Base-by-base conservation (phyloP, 2,329 filamentous ascomycete species). In the Akanthomyces muscarius region DNA sequence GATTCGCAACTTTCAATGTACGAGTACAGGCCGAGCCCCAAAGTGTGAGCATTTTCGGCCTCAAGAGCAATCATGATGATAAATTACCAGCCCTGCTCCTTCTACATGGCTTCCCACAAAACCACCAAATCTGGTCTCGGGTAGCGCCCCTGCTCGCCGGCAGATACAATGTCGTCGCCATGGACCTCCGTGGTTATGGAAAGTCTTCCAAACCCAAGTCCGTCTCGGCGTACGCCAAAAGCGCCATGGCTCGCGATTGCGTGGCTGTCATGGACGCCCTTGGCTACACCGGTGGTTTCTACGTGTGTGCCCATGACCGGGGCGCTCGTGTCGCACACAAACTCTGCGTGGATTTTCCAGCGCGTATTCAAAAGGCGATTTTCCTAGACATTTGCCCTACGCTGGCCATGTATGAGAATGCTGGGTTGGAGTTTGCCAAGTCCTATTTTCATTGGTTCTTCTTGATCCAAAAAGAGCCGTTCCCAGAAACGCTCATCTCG, bases 371-470 rank as follows among this genome's bases (percentile, higher is more conserved):
- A 23, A 81, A 73, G 63, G 71, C 75, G 0, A 77, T 83, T 41
- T 65, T 84, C 0, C 72, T 84, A 1, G 82, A 84, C 63, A 83
- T 86, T 52, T 81, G 80, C 47, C 84, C 83, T 1, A 86, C 83
- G 0, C 75, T 82, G 10, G 76, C 76, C 7, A 85, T 85, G 79
- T 86, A 80, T 71, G 72, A 73, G 58, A 71, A 76, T 18, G 78
- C 77, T 3, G 65, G 77, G 53, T 66, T 75, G 5, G 71, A 71
- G 0, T 80, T 83, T 64, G 79, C 81, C 1, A 75, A 74, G 41
- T 75, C 77, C 0, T 86, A 85, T 69, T 86, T 81, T 67, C 83
- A 86, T 70, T 86, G 84, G 83, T 84, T 84, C 61, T 80, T 86
- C 65, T 75, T 86, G 25, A 81, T 84, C 8, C 84, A 86, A 67